Evolutionary conservation across 2,329 filamentous ascomycete species (phyloP), one percentile per base, ranked within the genome.

Genomic region (Pestalotiopsis sp.): DNA sequence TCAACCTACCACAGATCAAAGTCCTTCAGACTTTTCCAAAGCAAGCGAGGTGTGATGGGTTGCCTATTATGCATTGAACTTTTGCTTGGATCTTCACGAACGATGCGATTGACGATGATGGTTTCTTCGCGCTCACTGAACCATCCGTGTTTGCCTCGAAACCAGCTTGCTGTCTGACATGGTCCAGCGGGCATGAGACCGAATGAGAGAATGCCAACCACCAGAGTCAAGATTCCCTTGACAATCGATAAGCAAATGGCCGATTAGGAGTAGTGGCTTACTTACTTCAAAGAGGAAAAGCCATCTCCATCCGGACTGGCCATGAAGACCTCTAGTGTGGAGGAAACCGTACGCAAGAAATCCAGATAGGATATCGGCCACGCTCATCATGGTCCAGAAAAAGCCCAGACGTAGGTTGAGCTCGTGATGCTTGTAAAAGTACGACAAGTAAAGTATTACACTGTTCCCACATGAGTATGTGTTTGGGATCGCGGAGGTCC

Each of bases 121-220:
- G 81, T 81, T 72, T 91, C 88, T 69, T 91, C 89, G 1, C 84
- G 83, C 58, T 90, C 86, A 4, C 74, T 86, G 76, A 91, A 91
- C 86, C 88, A 91, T 1, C 89, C 89, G 13, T 70, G 27, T 66
- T 86, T 85, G 12, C 87, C 87, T 9, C 87, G 84, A 73, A 87
- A 87, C 85, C 86, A 88, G 58, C 82, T 85, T 58, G 81, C 82
- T 0, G 88, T 90, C 69, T 85, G 83, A 11, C 79, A 82, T 1
- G 84, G 84, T 0, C 82, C 81, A 0, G 84, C 79, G 0, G 83
- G 83, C 82, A 85, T 84, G 17, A 84, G 74, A 9, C 79, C 81
- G 76, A 79, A 84, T 0, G 83, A 83, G 59, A 84, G 77, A n/a
- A 84, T 68, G 0, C 83, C 84, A 25, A 85, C 76, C n/a, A 81